These are phyloP conservation scores for Xylaria digitata DNA, from an alignment of 2,329 filamentous ascomycete species.

Conservation along the genomic window DNA sequence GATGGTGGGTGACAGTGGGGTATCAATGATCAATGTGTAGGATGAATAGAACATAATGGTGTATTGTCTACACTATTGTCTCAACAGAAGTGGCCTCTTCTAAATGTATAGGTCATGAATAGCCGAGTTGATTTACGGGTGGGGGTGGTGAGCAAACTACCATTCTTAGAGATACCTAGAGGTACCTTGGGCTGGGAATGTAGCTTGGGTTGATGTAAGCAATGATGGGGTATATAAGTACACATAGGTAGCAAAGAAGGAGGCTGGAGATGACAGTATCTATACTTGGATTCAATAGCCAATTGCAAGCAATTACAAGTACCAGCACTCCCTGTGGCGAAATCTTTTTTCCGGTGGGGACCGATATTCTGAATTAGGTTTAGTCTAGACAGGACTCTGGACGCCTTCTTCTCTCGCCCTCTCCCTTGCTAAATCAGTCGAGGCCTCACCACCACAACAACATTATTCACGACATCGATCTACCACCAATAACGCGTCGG, in stretches of 20 bases:
- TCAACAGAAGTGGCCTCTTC: no score
- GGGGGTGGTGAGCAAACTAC: no score
- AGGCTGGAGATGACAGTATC: constrained; percentile 4
- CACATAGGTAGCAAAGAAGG: background rate
- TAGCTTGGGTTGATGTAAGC: no score
- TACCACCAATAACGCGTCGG: constrained; percentile 64
- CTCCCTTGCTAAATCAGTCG: constrained; percentile 37
- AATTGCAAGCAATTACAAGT: constrained; percentile 8
- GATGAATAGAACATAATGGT: no score
- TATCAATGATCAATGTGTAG: no score
- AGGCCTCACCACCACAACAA: constrained; percentile 58
- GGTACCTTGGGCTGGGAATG: no score
- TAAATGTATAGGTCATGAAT: no score
- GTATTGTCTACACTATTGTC: no score
- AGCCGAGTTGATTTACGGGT: no score
- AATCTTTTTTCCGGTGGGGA: constrained; percentile 42
- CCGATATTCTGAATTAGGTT: constrained; percentile 45
- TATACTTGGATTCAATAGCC: background rate
- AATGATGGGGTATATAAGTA: background rate
- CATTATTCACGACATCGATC: constrained; percentile 48
- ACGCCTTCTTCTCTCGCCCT: constrained; percentile 43
- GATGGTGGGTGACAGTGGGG: no score
- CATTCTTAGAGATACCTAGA: no score
- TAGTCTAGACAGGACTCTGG: constrained; percentile 50
- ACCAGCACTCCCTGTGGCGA: constrained; percentile 25